Conservation (phyloP, 805 yeast species). For the Saccharomyces mikatae region DNA sequence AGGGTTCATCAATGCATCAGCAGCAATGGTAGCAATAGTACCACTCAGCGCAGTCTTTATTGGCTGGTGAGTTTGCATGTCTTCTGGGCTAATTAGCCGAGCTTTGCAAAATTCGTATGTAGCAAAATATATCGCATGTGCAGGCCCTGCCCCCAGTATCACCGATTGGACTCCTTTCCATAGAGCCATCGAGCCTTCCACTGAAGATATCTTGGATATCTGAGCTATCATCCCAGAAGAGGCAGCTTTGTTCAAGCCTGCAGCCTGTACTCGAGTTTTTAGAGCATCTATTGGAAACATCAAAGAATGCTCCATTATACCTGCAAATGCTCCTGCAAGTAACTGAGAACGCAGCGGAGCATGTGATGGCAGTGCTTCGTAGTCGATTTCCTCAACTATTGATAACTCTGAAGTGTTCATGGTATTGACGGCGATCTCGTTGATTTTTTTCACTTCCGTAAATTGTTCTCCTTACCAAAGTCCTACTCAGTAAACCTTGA, state of each 20-base stretch:
- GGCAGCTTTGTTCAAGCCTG: constrained; percentile 28
- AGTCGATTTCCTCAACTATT: constrained; percentile 54
- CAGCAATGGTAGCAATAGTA: constrained; percentile 82
- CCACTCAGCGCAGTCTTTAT: constrained; percentile 82
- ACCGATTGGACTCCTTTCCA: constrained; percentile 95
- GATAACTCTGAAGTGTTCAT: constrained; percentile 5
- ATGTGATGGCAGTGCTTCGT: constrained; percentile 83
- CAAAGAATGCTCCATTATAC: constrained; percentile 95
- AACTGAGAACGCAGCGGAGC: constrained; percentile 79
- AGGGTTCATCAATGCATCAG: constrained; percentile 96
- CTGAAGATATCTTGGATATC: constrained; percentile 65
- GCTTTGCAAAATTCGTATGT: constrained; percentile 71
- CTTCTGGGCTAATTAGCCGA: constrained; percentile 29
- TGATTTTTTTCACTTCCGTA: neutral
- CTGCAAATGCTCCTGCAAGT: constrained; percentile 96
- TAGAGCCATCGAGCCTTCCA: constrained; percentile 80
- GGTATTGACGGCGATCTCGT: neutral
- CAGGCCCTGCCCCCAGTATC: constrained; percentile 97
- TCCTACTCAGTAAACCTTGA: neutral
- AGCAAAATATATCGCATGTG: constrained; percentile 94
- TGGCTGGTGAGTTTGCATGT: constrained; percentile 49
- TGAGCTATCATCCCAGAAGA: constrained; percentile 45
- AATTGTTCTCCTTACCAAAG: neutral
- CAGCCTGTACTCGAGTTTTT: constrained; percentile 83
- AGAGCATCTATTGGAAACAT: constrained; percentile 97